Evolutionary conservation across 768 basidiomycete genomes (phyloP), one percentile per base, ranked within the genome.

Genomic region (Trametes maxima): DNA sequence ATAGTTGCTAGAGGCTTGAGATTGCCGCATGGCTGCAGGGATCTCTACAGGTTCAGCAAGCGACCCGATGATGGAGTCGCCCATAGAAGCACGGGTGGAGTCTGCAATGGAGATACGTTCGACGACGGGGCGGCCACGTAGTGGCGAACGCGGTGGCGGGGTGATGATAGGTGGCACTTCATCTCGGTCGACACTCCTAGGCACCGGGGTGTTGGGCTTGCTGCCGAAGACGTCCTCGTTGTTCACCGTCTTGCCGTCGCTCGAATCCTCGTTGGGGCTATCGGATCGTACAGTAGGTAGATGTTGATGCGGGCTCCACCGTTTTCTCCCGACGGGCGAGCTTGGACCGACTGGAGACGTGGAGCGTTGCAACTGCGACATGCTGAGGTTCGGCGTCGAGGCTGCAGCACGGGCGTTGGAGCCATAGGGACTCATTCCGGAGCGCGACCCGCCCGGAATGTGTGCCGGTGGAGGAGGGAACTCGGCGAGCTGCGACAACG

Each of bases 401-500:
- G 84, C 80, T 24, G 82, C 79, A 0, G 81, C 82, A 45, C 79
- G 76, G 19, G 81, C 78, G 50, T 77, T 74, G 56, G 76, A 74
- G 33, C 76, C 76, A 47, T 70, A 70, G 7, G 67, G 68, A 33
- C 64, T 63, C 47, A 37, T 19, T 2, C 59, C 60, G 5, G 35
- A 14, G n/a, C 62, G 51, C n/a, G 56, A 48, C 28, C 70, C 63
- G 11, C 80, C 82, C 25, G 75, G 73, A 43, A 84, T 73, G 68
- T 77, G 73, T 66, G 79, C 87, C 28, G 79, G 77, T 17, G 77
- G 68, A n/a, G 73, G 64, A 28, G 83, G 83, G 17, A 77, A 73
- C 64, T 90, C 90, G 55, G 82, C 84, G 57, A 83, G 78, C 68
- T 82, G 80, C 53, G 88, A 79, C 25, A 94, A 76, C 16, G 88